Percentiles rank a stretch among this genome's conserved stretches.
phyloP scores from a whole-genome alignment of 768 basidiomycete genomes.

The Hydnum rufescens region DNA sequence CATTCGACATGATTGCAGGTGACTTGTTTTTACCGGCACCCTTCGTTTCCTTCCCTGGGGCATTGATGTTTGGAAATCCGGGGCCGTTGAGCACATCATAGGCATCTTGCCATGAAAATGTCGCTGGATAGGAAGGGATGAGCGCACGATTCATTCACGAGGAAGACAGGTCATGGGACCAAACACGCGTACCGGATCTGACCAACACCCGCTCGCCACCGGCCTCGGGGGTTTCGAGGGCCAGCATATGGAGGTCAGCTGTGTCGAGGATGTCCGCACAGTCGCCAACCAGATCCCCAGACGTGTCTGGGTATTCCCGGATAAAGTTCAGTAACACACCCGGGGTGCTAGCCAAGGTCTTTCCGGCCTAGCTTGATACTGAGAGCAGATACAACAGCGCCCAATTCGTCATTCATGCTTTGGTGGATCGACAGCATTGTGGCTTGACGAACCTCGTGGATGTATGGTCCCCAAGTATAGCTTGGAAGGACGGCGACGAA shows the following conservation, averaged over 20 bases:
- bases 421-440: no score
- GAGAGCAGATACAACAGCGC: background rate
- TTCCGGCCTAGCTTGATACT: no score
- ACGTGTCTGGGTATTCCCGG: background rate
- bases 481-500: constrained; percentile 4
- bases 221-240: constrained; percentile 10
- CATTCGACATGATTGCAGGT: background rate
- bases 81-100: background rate
- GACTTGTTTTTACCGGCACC: background rate
- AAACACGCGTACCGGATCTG: no score
- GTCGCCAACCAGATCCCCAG: background rate
- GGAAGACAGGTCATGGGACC: no score
- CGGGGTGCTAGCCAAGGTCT: background rate
- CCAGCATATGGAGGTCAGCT: constrained; percentile 14
- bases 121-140: no score
- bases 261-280: constrained; percentile 18
- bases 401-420: no score
- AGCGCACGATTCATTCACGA: no score
- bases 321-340: background rate
- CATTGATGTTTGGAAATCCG: background rate
- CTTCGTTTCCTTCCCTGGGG: background rate
- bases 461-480: no score
- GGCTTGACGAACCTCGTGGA: background rate
- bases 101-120: background rate
- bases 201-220: constrained; percentile 12